Base-by-base conservation (phyloP, 1,284 basidiomycete species). In the Microbotryum scabiosae region DNA sequence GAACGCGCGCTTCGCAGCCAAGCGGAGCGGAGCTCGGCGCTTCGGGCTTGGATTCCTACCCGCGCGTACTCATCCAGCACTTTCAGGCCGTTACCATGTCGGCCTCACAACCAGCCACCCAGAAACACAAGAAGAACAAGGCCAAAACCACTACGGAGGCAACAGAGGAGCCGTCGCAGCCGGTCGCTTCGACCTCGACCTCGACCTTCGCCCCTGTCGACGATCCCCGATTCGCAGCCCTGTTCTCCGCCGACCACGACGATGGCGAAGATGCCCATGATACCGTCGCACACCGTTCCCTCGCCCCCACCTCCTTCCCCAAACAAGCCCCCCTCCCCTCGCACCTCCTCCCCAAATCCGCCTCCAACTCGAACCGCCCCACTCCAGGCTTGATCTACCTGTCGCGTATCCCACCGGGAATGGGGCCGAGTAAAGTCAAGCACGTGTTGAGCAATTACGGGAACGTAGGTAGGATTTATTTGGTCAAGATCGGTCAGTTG, bases 381-480 rank as follows among this genome's bases (percentile, higher is more conserved):
- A 58, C 70, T 7, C 74, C 88, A 45, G 94, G 90, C 0, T 85
- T 98, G 62, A 78, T 98, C 52, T 99, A 97, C 76, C 90, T 99
- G 58, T 96, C 91, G 20, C 82, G 94, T 46, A 87, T 98, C 71
- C 96, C 96, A 1, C 94, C 93, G n/a, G 96, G 93, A 1, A 98
- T 99, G 96, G 90, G 88, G 26, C 93, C 94, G 26, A 82, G 89
- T 30, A 98, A 98, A 76, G 90, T 98, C 46, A 86, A 91, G 61
- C 91, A 98, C 78, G 79, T 97, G 48, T 87, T 74, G 36, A 61
- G 62, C 5, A 61, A 65, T 47, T 73, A 70, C 50, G 73, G 73
- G 10, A 66, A 70, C 21, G 65, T 73, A 16, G 72, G 72, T 4
- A 58, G 73, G 25, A 68, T 74, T 44, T 74, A 73, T 52, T 63